These are phyloP conservation scores for Candida krabiensis DNA, from an alignment of 805 yeast species.

Conservation along the genomic window DNA sequence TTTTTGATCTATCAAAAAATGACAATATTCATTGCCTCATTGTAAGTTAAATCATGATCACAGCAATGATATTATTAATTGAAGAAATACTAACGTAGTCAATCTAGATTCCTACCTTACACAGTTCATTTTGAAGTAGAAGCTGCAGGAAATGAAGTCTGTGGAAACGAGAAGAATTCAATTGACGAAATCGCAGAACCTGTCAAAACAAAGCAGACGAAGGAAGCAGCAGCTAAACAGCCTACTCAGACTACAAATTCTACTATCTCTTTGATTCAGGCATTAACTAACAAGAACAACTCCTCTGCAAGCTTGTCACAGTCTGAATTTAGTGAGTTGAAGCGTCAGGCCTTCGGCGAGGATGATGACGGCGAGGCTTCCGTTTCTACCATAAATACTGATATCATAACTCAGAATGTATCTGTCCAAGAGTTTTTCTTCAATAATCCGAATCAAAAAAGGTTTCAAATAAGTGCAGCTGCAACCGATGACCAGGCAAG, in stretches of 20 bases:
- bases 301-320: slow-evolving; percentile 11
- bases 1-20: no score
- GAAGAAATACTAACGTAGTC: no score
- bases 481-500: slow-evolving; percentile 12
- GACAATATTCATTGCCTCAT: slow-evolving; percentile 71
- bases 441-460: slow-evolving; percentile 29
- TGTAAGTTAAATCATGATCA: slow-evolving; percentile 51
- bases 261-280: slow-evolving; percentile 27
- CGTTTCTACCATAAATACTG: slow-evolving; percentile 11
- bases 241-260: slow-evolving; percentile 12
- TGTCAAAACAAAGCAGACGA: slow-evolving; percentile 10
- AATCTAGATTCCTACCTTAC: slow-evolving; percentile 61
- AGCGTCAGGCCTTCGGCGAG: slow-evolving; percentile 5
- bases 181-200: slow-evolving; percentile 30
- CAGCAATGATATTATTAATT: no score
- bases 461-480: slow-evolving; percentile 14
- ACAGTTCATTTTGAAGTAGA: slow-evolving; percentile 66
- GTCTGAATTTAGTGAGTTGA: slow-evolving; percentile 6
- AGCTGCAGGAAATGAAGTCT: slow-evolving; percentile 8
- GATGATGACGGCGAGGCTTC: slow-evolving; percentile 19
- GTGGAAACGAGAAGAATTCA: slow-evolving; percentile 14
- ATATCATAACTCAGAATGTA: slow-evolving; percentile 19
- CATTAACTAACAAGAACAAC: slow-evolving; percentile 17
- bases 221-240: slow-evolving; percentile 6
- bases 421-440: slow-evolving; percentile 58